phyloP scores from a whole-genome alignment of 2,329 filamentous ascomycete genomes.

The Triangularia verruculosa region DNA sequence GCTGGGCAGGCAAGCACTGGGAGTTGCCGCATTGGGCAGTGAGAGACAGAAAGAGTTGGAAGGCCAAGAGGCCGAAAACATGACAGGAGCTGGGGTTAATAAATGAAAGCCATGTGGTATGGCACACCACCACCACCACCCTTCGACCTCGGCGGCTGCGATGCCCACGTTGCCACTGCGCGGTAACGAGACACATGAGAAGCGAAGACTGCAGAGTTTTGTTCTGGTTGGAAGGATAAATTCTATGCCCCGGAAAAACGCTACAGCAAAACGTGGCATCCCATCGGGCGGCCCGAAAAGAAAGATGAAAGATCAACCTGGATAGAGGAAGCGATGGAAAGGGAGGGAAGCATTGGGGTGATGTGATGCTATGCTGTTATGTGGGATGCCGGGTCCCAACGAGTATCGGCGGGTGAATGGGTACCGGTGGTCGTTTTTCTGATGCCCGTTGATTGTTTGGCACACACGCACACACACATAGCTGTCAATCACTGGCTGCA shows the following conservation, averaged over 20 bases:
- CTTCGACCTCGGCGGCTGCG: neutral
- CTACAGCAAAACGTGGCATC: slow-evolving; percentile 11
- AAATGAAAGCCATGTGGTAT: slow-evolving; percentile 10
- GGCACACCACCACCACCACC: slow-evolving; percentile 5
- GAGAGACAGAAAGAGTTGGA: neutral
- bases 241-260: neutral
- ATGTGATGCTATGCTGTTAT: neutral
- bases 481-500: neutral
- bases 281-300: slow-evolving; percentile 6
- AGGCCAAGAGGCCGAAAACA: slow-evolving; percentile 13
- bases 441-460: neutral
- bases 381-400: neutral
- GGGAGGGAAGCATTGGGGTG: neutral
- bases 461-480: neutral
- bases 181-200: neutral
- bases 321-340: neutral
- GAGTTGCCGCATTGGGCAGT: slow-evolving; percentile 14
- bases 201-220: neutral
- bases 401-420: neutral
- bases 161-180: neutral
- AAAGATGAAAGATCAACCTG: neutral
- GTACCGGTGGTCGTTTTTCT: neutral
- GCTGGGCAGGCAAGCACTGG: neutral
- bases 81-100: neutral
- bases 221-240: slow-evolving; percentile 5